Conservation (phyloP, 352 stramenopile species). For the Phytophthora ohioensis region DNA sequence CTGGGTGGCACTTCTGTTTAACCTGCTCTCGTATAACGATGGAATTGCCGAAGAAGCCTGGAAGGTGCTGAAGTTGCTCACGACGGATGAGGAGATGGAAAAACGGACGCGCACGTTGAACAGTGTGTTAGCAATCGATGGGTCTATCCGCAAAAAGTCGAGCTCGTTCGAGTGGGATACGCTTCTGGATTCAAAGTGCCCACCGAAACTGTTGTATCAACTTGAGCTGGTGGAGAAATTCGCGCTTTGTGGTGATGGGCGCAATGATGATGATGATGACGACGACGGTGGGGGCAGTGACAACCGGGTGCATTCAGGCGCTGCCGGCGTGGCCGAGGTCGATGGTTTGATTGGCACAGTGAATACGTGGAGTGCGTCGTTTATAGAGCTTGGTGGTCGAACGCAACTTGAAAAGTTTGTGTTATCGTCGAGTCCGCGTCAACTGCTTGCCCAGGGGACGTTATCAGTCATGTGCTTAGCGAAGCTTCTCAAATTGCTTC, state of each 20-base stretch:
- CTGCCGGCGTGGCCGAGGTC: constrained; percentile 6
- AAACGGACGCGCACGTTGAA: constrained; percentile 79
- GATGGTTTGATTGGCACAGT: constrained; percentile 49
- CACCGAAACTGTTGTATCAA: constrained; percentile 75
- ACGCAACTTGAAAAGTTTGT: constrained; percentile 67
- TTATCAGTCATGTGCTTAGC: constrained; percentile 73
- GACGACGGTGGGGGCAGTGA: constrained; percentile 18
- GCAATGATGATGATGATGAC: constrained; percentile 30
- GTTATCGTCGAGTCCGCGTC: constrained; percentile 41
- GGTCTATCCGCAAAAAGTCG: constrained; percentile 56
- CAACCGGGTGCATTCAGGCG: constrained; percentile 1
- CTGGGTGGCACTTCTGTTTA: constrained; percentile 56
- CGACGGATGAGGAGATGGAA: constrained; percentile 70
- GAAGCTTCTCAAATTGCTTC: constrained; percentile 75
- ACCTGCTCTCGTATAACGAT: constrained; percentile 53
- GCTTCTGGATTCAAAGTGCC: constrained; percentile 64
- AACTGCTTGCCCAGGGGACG: constrained; percentile 52
- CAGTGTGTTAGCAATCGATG: constrained; percentile 70
- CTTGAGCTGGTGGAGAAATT: constrained; percentile 74
- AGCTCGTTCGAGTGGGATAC: constrained; percentile 63
- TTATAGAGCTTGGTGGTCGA: constrained; percentile 69
- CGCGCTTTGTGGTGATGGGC: constrained; percentile 50
- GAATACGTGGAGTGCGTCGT: constrained; percentile 73
- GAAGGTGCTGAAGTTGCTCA: constrained; percentile 80
- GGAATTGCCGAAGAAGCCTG: constrained; percentile 76